These are phyloP conservation scores for Neospermospora avenae DNA, from an alignment of 2,329 filamentous ascomycete species.

Conservation along the genomic window DNA sequence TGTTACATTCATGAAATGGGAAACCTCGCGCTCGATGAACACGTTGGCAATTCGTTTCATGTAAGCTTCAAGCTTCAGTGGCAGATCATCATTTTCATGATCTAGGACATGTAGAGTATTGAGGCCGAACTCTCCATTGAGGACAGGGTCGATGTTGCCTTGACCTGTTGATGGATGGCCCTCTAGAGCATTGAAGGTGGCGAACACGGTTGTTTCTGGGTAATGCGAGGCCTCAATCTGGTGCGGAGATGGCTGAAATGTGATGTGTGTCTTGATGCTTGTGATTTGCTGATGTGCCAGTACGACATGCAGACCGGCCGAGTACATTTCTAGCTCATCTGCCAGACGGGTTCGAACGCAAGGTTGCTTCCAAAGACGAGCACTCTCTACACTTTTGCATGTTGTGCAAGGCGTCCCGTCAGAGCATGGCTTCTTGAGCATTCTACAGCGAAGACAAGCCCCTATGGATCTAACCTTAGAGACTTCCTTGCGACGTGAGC, in stretches of 20 bases:
- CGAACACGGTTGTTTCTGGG: constrained; percentile 41
- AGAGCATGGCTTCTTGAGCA: constrained; percentile 65
- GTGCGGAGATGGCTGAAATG: constrained; percentile 43
- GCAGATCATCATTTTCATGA: constrained; percentile 57
- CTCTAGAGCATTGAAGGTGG: constrained; percentile 32
- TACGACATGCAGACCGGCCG: constrained; percentile 60
- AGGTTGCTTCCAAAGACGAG: constrained; percentile 62
- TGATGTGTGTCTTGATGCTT: constrained; percentile 48
- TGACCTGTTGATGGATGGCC: constrained; percentile 29
- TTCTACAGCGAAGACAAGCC: constrained; percentile 63
- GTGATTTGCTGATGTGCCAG: constrained; percentile 59
- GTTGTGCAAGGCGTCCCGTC: constrained; percentile 60
- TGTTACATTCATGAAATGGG: constrained; percentile 56
- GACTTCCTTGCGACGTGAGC: constrained; percentile 59
- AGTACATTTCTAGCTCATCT: constrained; percentile 60
- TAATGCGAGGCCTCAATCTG: constrained; percentile 59
- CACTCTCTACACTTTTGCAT: constrained; percentile 60
- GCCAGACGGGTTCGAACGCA: constrained; percentile 61
- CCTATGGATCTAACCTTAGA: constrained; percentile 63
- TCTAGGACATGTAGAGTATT: constrained; percentile 53
- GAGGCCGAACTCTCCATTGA: constrained; percentile 34
- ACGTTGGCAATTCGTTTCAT: constrained; percentile 56
- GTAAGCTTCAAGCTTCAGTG: constrained; percentile 56
- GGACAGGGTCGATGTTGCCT: constrained; percentile 36
- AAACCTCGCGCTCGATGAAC: constrained; percentile 57